Evolutionary conservation across 2,329 filamentous ascomycete genomes (phyloP).

Genomic region (Xylariaceae sp.): DNA sequence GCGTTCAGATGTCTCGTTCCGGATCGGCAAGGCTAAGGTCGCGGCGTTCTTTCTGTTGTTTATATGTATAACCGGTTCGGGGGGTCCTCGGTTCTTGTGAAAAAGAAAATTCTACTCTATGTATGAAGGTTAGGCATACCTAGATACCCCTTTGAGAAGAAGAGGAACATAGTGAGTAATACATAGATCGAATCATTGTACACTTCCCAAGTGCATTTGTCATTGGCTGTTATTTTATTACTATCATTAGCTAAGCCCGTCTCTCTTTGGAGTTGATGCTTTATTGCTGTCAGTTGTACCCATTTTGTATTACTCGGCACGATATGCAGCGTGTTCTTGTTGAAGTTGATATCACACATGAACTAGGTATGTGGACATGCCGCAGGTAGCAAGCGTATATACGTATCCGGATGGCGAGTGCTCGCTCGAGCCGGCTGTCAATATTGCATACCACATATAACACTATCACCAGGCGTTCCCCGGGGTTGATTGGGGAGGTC

Average conservation of each 20-base stretch:
- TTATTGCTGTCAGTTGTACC: too few relatives aligned
- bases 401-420: neutral
- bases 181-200: neutral
- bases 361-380: too few relatives aligned
- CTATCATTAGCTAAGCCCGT: neutral
- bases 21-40: constrained; percentile 5
- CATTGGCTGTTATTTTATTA: neutral
- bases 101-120: constrained; percentile 17
- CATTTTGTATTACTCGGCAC: too few relatives aligned
- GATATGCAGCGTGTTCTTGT: too few relatives aligned
- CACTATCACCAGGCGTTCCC: constrained; percentile 1
- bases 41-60: constrained; percentile 18
- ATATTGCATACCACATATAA: constrained; percentile 4
- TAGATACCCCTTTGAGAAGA: constrained; percentile 2
- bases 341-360: too few relatives aligned
- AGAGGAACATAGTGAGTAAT: neutral
- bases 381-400: neutral
- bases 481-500: constrained; percentile 7
- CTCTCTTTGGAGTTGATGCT: neutral
- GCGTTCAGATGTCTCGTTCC: constrained; percentile 10
- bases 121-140: constrained; percentile 1
- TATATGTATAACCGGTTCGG: constrained; percentile 11
- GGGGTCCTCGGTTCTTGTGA: constrained; percentile 3
- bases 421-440: neutral
- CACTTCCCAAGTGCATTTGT: neutral